Percentiles rank a stretch among this genome's conserved stretches.
Conservation (phyloP, 306 rosid species). For the Oxytropis ochrocephala region DNA sequence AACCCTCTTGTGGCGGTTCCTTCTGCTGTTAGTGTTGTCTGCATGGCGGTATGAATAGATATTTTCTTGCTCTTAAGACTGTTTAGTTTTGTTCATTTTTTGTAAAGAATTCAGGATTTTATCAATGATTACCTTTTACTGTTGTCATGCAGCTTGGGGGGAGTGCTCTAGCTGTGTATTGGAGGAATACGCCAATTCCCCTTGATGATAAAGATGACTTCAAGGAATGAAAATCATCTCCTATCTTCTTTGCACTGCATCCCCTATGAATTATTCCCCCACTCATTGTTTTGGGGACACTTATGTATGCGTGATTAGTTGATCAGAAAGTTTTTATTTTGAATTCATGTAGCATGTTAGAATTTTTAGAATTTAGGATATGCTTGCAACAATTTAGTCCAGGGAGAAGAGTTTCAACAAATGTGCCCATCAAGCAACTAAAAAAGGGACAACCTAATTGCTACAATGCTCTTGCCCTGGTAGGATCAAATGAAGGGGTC, state of each 20-base stretch:
- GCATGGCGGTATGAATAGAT: conserved; percentile 74
- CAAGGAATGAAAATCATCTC: conserved; percentile 47
- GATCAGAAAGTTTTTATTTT: neutral
- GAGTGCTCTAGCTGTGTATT: conserved; percentile 82
- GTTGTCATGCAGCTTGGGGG: conserved; percentile 70
- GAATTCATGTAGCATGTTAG: conserved; percentile 4
- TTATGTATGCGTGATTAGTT: neutral
- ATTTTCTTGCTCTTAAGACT: neutral
- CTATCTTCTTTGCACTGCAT: neutral
- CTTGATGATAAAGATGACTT: conserved; percentile 88
- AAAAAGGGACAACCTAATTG: neutral
- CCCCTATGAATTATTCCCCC: neutral
- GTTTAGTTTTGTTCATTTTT: neutral
- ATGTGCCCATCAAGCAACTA: neutral
- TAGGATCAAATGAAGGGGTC: neutral
- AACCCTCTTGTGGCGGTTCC: conserved; percentile 93
- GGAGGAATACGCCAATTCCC: conserved; percentile 80
- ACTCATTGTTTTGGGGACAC: neutral
- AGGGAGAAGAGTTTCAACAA: neutral
- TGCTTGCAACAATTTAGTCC: neutral
- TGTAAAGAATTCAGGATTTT: neutral
- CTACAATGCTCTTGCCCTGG: neutral
- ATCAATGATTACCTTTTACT: neutral
- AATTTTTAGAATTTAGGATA: conserved; percentile 2
- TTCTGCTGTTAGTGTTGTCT: conserved; percentile 91